These are phyloP conservation scores for Alternaria consortialis DNA, from an alignment of 2,329 filamentous ascomycete genomes.

Conservation along the genomic window DNA sequence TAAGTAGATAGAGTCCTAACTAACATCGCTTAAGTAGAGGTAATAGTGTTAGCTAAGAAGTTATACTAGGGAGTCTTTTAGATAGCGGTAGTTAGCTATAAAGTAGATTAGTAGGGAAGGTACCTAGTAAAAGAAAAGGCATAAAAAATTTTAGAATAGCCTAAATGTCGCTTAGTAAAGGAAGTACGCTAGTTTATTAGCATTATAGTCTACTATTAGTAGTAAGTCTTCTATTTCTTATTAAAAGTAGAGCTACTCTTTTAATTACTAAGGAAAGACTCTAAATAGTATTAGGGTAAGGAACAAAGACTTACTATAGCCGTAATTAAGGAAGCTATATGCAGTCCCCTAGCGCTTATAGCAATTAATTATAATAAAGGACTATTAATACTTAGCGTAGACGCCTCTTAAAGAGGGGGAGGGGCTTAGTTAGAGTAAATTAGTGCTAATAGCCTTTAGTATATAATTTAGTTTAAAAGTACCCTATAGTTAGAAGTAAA, in stretches of 20 bases:
- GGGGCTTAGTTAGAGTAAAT: not conserved
- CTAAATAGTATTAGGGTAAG: not conserved
- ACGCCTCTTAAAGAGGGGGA: not conserved
- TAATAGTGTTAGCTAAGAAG: not conserved
- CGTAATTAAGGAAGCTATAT: no score
- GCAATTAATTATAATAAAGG: not conserved
- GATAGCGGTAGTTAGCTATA: conserved; percentile 3
- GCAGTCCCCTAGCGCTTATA: no score
- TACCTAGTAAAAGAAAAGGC: conserved; percentile 3
- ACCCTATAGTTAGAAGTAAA: not conserved
- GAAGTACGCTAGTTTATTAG: no score
- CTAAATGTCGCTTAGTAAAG: not conserved
- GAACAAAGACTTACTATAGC: not conserved
- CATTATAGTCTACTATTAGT: no score
- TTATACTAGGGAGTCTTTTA: not conserved
- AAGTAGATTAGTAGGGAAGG: not conserved
- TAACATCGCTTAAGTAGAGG: not conserved
- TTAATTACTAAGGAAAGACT: no score
- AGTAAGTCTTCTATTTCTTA: no score
- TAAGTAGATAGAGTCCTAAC: not conserved
- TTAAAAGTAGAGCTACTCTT: no score
- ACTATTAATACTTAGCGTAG: not conserved
- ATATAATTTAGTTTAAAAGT: conserved; percentile 3
- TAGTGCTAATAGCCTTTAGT: not conserved
- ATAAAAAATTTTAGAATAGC: conserved; percentile 3